Percentiles rank a stretch among this genome's conserved stretches.
Conservation (phyloP, 148 eudicot genomes). For the Heliosperma pusillum region DNA sequence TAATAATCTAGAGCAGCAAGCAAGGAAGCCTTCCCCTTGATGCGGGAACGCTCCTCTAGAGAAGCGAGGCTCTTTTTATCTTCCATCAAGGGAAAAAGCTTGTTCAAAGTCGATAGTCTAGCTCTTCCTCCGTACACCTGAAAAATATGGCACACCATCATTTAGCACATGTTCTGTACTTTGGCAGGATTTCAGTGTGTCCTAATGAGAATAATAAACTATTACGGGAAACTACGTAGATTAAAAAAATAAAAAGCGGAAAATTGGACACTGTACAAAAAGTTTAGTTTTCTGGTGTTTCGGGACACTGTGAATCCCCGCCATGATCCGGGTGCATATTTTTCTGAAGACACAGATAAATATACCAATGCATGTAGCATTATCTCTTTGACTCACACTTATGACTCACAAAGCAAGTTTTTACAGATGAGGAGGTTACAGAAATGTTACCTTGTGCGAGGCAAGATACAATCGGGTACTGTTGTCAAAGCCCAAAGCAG, state of each 20-base stretch:
- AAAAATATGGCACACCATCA: not conserved
- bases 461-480: slow-evolving; percentile 90
- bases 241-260: too few species aligned
- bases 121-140: slow-evolving; percentile 93
- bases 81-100: slow-evolving; percentile 80
- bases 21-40: slow-evolving; percentile 91
- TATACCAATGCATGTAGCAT: too few species aligned
- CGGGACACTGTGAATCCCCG: too few species aligned
- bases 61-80: slow-evolving; percentile 92
- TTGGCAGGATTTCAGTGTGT: not conserved
- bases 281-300: too few species aligned
- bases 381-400: not conserved
- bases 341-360: too few species aligned
- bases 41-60: slow-evolving; percentile 63
- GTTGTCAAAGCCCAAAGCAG: slow-evolving; percentile 94
- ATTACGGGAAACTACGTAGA: too few species aligned
- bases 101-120: slow-evolving; percentile 62
- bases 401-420: not conserved
- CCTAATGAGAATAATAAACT: too few species aligned
- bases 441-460: slow-evolving; percentile 71
- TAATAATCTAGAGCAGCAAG: slow-evolving; percentile 92
- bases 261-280: too few species aligned
- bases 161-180: not conserved
- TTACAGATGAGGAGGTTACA: not conserved
- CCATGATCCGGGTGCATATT: too few species aligned